Conservation (phyloP, 192 early-diverging fungal genomes). For the Podila horticola region DNA sequence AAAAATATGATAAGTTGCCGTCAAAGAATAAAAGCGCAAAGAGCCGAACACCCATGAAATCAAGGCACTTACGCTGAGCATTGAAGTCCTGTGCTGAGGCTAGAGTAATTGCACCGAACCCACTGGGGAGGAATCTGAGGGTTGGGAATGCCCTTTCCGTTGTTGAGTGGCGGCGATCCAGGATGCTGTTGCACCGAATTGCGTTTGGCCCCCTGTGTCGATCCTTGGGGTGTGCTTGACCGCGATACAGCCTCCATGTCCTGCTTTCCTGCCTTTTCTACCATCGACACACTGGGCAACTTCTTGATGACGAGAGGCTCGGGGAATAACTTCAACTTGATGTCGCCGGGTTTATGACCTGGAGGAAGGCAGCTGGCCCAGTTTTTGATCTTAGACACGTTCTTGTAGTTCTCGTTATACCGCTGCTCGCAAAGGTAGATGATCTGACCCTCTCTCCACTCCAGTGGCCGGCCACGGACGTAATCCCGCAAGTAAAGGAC, state of each 20-base stretch:
- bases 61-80: slow-evolving; percentile 34
- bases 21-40: not conserved
- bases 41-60: not conserved
- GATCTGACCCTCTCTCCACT: slow-evolving; percentile 57
- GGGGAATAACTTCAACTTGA: slow-evolving; percentile 49
- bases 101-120: slow-evolving; percentile 48
- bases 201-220: slow-evolving; percentile 1
- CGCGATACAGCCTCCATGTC: slow-evolving; percentile 23
- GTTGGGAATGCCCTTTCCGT: slow-evolving; percentile 8
- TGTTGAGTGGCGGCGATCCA: slow-evolving; percentile 20
- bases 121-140: slow-evolving; percentile 21
- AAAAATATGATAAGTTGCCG: too few relatives aligned
- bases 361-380: slow-evolving; percentile 67
- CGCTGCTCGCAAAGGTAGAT: slow-evolving; percentile 75
- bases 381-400: slow-evolving; percentile 69
- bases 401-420: slow-evolving; percentile 67
- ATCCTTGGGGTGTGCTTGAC: slow-evolving; percentile 34
- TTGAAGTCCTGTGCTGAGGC: slow-evolving; percentile 35
- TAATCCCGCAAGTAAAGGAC: slow-evolving; percentile 70
- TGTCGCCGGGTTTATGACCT: slow-evolving; percentile 44
- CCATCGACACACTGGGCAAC: slow-evolving; percentile 45
- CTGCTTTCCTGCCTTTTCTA: slow-evolving; percentile 47
- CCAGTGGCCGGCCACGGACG: slow-evolving; percentile 59
- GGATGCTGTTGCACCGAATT: slow-evolving; percentile 36
- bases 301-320: slow-evolving; percentile 41